Conservation (phyloP, 2,329 filamentous ascomycete species). For the Beauveria sp. region DNA sequence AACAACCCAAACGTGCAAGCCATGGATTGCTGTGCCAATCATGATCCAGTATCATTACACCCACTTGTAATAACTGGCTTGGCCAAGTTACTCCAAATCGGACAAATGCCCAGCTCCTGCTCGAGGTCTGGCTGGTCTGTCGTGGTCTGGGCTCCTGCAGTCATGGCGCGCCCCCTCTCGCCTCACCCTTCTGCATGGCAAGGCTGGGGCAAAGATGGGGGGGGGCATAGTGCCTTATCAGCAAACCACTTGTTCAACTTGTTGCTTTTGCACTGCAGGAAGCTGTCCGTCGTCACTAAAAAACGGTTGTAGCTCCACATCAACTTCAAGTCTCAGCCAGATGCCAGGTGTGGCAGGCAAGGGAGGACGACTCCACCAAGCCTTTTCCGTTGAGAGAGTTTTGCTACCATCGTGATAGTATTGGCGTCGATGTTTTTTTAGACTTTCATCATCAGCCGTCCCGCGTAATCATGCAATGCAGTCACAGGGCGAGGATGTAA, state of each 20-base stretch:
- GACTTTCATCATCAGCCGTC: neutral
- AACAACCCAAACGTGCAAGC: neutral
- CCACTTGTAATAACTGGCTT: neutral
- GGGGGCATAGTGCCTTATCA: neutral
- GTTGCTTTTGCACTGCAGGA: neutral
- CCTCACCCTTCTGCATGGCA: neutral
- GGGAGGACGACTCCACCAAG: too few species aligned
- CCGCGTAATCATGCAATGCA: neutral
- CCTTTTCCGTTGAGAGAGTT: neutral
- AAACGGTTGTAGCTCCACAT: neutral
- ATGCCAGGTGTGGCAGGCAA: neutral
- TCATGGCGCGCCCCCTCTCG: neutral
- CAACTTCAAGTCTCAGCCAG: neutral
- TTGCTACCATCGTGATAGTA: too few species aligned
- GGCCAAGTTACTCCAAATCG: neutral
- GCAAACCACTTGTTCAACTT: neutral
- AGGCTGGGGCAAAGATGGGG: neutral
- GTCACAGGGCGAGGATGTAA: neutral
- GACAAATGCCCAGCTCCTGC: neutral
- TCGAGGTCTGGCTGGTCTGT: neutral
- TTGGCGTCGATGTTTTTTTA: neutral
- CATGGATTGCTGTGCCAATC: neutral
- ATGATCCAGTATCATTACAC: neutral
- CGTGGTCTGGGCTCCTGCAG: slow-evolving; percentile 3
- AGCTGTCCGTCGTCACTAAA: neutral